Conservation (phyloP, 2,329 filamentous ascomycete species). For the Colletotrichum cuscutae region DNA sequence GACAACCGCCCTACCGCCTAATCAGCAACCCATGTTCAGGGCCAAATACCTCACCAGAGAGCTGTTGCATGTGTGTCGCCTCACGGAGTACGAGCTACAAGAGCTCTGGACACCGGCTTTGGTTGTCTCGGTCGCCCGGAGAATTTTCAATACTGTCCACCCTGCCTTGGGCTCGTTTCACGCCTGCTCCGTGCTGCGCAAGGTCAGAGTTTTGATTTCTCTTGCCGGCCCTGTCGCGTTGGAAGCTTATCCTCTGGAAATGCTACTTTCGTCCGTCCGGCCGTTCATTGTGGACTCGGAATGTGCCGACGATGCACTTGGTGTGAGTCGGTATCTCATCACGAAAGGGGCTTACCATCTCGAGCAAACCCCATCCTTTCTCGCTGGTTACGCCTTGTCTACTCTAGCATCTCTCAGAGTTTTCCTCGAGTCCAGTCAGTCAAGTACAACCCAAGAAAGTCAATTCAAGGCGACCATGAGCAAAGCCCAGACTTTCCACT, state of each 20-base stretch:
- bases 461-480: constrained; percentile 82
- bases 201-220: constrained; percentile 83
- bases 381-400: constrained; percentile 83
- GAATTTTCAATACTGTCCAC: constrained; percentile 83
- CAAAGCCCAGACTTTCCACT: constrained; percentile 79
- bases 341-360: constrained; percentile 74
- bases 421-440: constrained; percentile 79
- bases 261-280: constrained; percentile 84
- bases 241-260: constrained; percentile 85
- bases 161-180: constrained; percentile 87
- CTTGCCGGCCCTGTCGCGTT: constrained; percentile 80
- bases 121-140: constrained; percentile 79
- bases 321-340: constrained; percentile 86
- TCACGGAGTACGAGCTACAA: constrained; percentile 72
- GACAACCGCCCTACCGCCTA: constrained; percentile 72
- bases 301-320: constrained; percentile 90
- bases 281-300: constrained; percentile 84
- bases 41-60: constrained; percentile 81
- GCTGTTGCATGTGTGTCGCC: constrained; percentile 80
- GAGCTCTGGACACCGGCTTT: constrained; percentile 81
- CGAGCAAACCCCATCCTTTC: constrained; percentile 74
- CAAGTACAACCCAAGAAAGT: constrained; percentile 85
- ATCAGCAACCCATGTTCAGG: constrained; percentile 88
- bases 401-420: constrained; percentile 81
- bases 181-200: constrained; percentile 86